Base-by-base conservation (phyloP, 1,139 yeast species). In the Taphrina pruni region DNA sequence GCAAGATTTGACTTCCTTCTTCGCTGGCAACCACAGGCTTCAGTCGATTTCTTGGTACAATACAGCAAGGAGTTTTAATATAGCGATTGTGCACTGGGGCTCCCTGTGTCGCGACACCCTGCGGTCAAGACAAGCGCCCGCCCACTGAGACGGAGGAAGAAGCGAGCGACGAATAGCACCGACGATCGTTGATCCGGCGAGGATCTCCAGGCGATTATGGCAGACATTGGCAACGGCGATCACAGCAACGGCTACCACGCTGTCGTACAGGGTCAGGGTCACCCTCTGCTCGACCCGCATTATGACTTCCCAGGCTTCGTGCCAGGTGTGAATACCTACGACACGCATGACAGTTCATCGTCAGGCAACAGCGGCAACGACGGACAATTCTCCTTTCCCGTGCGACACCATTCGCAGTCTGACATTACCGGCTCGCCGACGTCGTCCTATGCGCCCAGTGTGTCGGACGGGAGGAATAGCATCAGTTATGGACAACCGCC, bases 381-480 rank as follows among this genome's bases (percentile, higher is more conserved):
- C 60, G 43, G 46, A 11, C 46, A 56, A 8, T 58, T 58, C 46
- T 35, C 48, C 17, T 58, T 58, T 21, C 52, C 62, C 32, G 46
- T 45, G 51, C 52, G 62, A 32, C 54, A 58, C 35, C 54, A n/a
- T n/a, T 58, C 62, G 39, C 54, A 45, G 54, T 58, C 62, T 7
- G 58, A 54, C 35, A 39, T 64, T 48, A 43, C 60, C 35, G 67
- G 58, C 14, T 64, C 67, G 9, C 67, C 67, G 38, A 50, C 56
- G 11, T 64, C 67, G n/a, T 54, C 61, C 38, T 64, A 64, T 21
- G 61, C 67, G 11, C 67, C 67, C 1, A 64, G 61, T 46, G 54
- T 64, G 8, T 38, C 67, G 12, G 67, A 64, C 36, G 60, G 61
- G n/a, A 46, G 67, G 38, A 64, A 64, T 21, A 54, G 61, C 32